Evolutionary conservation across 2,329 filamentous ascomycete genomes (phyloP), one percentile per base, ranked within the genome.

Genomic region (Helotiales sp.): DNA sequence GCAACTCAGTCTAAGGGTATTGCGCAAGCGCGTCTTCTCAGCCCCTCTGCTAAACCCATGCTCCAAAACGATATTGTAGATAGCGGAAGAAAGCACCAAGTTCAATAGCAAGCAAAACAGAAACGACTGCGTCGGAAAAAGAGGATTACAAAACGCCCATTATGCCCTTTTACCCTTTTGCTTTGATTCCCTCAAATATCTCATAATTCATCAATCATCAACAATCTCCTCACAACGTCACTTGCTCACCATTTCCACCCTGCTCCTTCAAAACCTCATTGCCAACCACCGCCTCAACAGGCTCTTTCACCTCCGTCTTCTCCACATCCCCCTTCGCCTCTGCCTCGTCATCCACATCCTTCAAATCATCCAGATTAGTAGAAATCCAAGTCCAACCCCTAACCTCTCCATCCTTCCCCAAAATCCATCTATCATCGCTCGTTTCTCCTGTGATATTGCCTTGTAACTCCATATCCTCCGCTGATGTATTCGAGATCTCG

Each of bases 401-500:
- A 1, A 71, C 53, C n/a, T 62, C 59, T 10, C 54, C 55, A 2
- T 62, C 56, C 13, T 27, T 61, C 3, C 60, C 61, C 25, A 72
- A 63, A 25, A 72, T 72, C 10, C 48, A 48, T 15, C 27, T 27
- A 61, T 71, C 69, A 40, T 69, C 30, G 2, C 58, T 54, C 2
- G 61, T 64, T 17, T 61, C 61, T 6, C 30, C 49, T 9, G 48
- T 52, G 5, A 49, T 51, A 8, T 47, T 15, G 19, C 60, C 61
- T 19, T 54, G 53, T 17, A 70, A 27, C 51, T 72, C 82, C 76
- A 3, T 72, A 65, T 71, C 75, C 33, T 60, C 56, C 9, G 57
- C 61, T n/a, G 62, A 79, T 0, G 83, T 86, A 8, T 76, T 72
- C 0, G 76, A 76, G 1, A 87, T 76, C 0, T 76, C 68, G 1